Evolutionary conservation across 805 yeast species (phyloP).

Genomic region (Candida boleticola): DNA sequence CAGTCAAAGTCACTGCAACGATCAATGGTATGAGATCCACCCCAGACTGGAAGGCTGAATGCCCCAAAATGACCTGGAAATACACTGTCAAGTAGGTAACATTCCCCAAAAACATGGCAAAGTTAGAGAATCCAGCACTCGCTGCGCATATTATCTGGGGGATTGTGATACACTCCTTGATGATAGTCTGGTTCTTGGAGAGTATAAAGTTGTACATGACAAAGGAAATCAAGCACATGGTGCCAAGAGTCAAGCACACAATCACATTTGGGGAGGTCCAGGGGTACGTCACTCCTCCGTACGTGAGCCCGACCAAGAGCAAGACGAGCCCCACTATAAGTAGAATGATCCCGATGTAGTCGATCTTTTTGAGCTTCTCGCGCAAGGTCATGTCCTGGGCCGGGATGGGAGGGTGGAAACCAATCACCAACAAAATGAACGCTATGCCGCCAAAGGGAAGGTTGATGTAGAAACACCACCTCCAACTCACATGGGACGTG

Average conservation of each 20-base stretch:
- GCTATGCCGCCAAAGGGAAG: constrained; percentile 56
- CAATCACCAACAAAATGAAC: constrained; percentile 26
- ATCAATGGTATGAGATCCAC: constrained; percentile 14
- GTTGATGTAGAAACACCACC: constrained; percentile 68
- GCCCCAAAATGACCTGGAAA: constrained; percentile 12
- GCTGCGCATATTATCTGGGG: constrained; percentile 33
- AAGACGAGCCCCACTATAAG: constrained; percentile 39
- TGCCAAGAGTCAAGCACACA: constrained; percentile 43
- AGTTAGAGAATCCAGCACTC: constrained; percentile 24
- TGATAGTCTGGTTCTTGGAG: constrained; percentile 41
- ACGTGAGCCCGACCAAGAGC: constrained; percentile 41
- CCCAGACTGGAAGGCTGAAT: constrained; percentile 12
- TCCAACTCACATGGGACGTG: constrained; percentile 54
- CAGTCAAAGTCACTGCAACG: constrained; percentile 9
- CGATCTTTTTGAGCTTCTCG: constrained; percentile 37
- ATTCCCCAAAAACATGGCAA: constrained; percentile 31
- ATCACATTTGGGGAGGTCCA: constrained; percentile 52
- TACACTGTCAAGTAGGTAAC: constrained; percentile 14
- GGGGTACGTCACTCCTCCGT: constrained; percentile 45
- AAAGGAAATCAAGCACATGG: constrained; percentile 26
- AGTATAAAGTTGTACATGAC: constrained; percentile 31
- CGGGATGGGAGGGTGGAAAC: constrained; percentile 41
- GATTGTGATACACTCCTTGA: constrained; percentile 32
- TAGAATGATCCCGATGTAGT: constrained; percentile 42
- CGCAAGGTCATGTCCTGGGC: constrained; percentile 14